Evolutionary conservation across 371 early-diverging fungal species (phyloP).

Genomic region (Actinomortierella ambigua): DNA sequence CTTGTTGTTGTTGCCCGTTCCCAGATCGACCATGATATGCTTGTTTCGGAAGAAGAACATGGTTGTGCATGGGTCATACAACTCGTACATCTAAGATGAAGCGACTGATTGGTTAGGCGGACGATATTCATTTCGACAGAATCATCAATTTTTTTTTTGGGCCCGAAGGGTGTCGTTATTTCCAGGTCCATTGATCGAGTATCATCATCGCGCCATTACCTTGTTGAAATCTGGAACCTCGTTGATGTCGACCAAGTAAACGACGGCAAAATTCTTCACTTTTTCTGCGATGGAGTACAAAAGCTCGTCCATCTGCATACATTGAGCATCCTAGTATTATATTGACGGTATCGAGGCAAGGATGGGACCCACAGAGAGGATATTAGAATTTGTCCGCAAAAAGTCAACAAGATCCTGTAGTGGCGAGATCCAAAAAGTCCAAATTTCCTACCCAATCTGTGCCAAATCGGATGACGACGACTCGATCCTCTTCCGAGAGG

Average conservation of each 20-base stretch:
- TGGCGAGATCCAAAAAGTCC: too few species aligned
- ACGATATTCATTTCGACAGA: too few species aligned
- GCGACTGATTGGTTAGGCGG: too few species aligned
- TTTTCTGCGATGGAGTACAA: conserved; percentile 92
- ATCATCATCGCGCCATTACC: conserved; percentile 26
- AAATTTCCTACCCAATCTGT: conserved; percentile 86
- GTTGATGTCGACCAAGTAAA: conserved; percentile 89
- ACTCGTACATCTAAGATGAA: conserved; percentile 85
- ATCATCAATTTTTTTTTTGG: conserved; percentile 1
- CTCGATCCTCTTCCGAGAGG: conserved; percentile 94
- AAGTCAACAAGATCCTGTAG: too few species aligned
- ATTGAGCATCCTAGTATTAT: conserved; percentile 75
- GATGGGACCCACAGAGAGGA: too few species aligned
- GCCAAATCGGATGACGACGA: conserved; percentile 96
- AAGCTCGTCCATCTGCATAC: conserved; percentile 98
- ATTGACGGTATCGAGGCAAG: not conserved
- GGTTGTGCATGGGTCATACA: conserved; percentile 95
- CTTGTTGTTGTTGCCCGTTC: conserved; percentile 99
- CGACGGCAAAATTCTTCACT: conserved; percentile 97
- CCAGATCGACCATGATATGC: conserved; percentile 98
- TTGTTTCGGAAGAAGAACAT: conserved; percentile 97
- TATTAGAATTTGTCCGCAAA: too few species aligned
- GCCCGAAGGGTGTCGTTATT: not conserved
- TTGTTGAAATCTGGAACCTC: conserved; percentile 93
- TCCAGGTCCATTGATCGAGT: not conserved